Evolutionary conservation across 331 rosid genomes (phyloP), one percentile per base, ranked within the genome.

Genomic region (Prunus yedoensis): DNA sequence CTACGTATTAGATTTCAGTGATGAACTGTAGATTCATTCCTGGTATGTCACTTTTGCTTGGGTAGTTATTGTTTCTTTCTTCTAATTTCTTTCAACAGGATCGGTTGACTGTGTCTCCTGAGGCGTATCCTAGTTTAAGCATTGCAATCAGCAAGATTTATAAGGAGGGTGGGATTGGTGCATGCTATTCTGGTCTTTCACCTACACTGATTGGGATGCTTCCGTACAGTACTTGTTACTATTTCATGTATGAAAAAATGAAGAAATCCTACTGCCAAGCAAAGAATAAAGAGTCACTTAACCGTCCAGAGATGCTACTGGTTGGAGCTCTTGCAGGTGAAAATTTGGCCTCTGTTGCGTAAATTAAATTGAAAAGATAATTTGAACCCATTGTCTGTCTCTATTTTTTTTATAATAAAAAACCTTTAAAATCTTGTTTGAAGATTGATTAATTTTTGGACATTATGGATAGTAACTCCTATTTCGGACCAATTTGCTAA

Each of bases 161-260:
- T 82, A 88, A 81, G 84, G 95, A 86, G n/a, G 95, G 97, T 53
- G 99, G 99, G 77, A 65, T 90, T 78, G 90, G 90, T 58, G 91
- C 95, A 58, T 89, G 93, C 74, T 94, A 94, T 89, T 84, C 99
- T 17, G 99, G 99, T 74, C 70, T 94, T 69, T 83, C 93, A 74
- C 99, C 99, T 59, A 94, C 99, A 18, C 77, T 94, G 63, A 75
- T 90, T 60, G 98, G 99, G 82, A 94, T 94, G 99, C 97, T 94
- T 60, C 97, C 99, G 10, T 91, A 94, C 89, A 94, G 99, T 83
- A 91, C 99, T 17, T 91, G 97, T 54, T 92, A 86, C 81, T 94
- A 94, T 85, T 94, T 90, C 85, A 92, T 94, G 99, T 94, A 94
- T 9, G 99, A 94, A 59, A 91, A 88, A 43, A 75, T 94, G 82